Percentiles rank a stretch among this genome's conserved stretches.
Evolutionary conservation across 352 stramenopile genomes (phyloP).

Genomic region (Phytophthora ramorum): DNA sequence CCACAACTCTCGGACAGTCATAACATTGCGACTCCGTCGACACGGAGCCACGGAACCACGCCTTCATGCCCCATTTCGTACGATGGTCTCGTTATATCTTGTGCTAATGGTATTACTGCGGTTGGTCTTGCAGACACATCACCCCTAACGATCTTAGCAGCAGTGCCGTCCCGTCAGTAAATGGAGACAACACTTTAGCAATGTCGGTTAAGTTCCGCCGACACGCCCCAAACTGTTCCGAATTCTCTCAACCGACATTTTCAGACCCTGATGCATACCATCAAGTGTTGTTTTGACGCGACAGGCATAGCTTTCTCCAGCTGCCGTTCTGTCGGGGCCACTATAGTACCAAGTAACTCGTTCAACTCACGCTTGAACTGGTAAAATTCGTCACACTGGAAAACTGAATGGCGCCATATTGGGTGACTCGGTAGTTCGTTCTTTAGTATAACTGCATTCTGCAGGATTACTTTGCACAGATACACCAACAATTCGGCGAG

Average conservation of each 20-base stretch:
- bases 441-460: background rate
- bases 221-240: background rate
- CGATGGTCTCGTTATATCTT: too few relatives aligned
- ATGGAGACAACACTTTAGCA: background rate
- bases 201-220: background rate
- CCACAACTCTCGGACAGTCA: background rate
- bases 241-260: background rate
- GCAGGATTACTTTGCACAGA: constrained; percentile 1
- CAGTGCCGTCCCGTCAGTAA: background rate
- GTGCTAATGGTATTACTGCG: too few relatives aligned
- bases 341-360: background rate
- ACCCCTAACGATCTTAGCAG: too few relatives aligned
- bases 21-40: background rate
- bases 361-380: background rate
- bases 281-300: background rate
- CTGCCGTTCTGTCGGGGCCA: background rate
- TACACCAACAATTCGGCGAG: constrained; percentile 3
- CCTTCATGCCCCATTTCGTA: too few relatives aligned
- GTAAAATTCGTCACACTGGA: background rate
- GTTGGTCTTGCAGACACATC: too few relatives aligned
- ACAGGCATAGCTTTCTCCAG: constrained; percentile 1
- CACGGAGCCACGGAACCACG: too few relatives aligned
- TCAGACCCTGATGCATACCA: background rate
- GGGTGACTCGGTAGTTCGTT: background rate
- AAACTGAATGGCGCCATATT: background rate